phyloP scores from a whole-genome alignment of 495 filamentous ascomycete species.

The Patellaria atrata region DNA sequence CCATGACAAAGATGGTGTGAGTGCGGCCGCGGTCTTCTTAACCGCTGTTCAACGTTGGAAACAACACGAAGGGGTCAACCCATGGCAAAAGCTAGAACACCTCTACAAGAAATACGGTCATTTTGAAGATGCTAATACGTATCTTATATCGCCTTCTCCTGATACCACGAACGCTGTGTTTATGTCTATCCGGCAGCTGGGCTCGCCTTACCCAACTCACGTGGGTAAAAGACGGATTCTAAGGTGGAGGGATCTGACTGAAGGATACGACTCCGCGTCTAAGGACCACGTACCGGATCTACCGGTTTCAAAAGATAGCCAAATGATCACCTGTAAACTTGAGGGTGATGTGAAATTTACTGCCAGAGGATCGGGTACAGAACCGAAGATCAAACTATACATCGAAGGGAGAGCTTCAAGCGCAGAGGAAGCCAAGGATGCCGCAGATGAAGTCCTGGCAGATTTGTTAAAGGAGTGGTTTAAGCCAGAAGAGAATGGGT shows the following conservation, averaged over 20 bases:
- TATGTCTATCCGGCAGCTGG: constrained; percentile 35
- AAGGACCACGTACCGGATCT: constrained; percentile 39
- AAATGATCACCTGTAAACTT: constrained; percentile 63
- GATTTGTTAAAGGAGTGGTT: constrained; percentile 48
- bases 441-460: constrained; percentile 39
- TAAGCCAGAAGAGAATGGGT: constrained; percentile 16
- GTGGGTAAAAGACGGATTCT: constrained; percentile 39
- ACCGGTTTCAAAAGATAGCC: constrained; percentile 42
- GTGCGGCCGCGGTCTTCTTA: constrained; percentile 51
- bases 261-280: constrained; percentile 46
- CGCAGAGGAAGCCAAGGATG: constrained; percentile 32
- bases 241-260: constrained; percentile 55
- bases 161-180: constrained; percentile 40
- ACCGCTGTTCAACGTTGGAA: constrained; percentile 41
- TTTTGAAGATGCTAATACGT: constrained; percentile 53
- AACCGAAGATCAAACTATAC: constrained; percentile 41
- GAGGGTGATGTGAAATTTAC: constrained; percentile 50
- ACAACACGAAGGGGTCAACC: constrained; percentile 38
- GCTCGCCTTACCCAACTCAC: constrained; percentile 29
- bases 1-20: constrained; percentile 58
- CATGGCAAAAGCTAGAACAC: constrained; percentile 43
- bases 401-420: constrained; percentile 22
- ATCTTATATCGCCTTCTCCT: constrained; percentile 47
- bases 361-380: constrained; percentile 53
- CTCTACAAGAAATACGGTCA: constrained; percentile 49